Evolutionary conservation across 192 early-diverging fungal species (phyloP), one percentile per base, ranked within the genome.

Genomic region (Dissophora ornata): DNA sequence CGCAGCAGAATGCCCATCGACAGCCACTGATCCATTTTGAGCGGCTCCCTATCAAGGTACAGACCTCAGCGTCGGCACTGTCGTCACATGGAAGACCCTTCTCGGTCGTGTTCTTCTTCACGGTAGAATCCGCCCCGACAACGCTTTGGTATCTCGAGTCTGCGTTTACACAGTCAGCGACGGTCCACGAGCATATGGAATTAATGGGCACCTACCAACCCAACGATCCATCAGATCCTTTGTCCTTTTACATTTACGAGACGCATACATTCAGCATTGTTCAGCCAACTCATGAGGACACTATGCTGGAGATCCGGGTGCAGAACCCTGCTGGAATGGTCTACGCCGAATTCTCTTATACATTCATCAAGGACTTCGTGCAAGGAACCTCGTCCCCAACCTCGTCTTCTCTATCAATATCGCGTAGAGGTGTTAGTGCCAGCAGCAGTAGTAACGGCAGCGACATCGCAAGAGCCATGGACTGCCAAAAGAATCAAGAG

Each of bases 141-240:
- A 70, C 68, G 10, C 52, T 70, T 0, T 70, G 68, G 68, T 70
- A 70, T 34, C 40, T 70, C 42, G 68, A 70, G 46, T 70, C 68
- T 0, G 58, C 52, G 0, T 70, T 61, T 24, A 70, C 68, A 7
- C 49, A 50, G 41, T 61, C 68, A 1, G 19, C 42, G 34, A 70
- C 68, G 4, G n/a, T 55, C 3, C 58, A 70, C 36, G 57, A 70
- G 32, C 58, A 62, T 22, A 52, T 70, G 57, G 68, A 70, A n/a
- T 50, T 62, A 29, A 70, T 70, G 68, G 68, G 68, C 0, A 70
- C 68, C 21, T 70, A 61, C 15, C 57, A 60, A 19, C 68, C 68
- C 16, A 70, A 62, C 13, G 33, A 70, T 30, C 22, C 68, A 13
- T 21, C 28, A 5, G 58, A 70, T 34, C 68, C 68, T n/a, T 38